These are phyloP conservation scores for Gossypium trilobum DNA, from an alignment of 441 rosid species.

Conservation along the genomic window DNA sequence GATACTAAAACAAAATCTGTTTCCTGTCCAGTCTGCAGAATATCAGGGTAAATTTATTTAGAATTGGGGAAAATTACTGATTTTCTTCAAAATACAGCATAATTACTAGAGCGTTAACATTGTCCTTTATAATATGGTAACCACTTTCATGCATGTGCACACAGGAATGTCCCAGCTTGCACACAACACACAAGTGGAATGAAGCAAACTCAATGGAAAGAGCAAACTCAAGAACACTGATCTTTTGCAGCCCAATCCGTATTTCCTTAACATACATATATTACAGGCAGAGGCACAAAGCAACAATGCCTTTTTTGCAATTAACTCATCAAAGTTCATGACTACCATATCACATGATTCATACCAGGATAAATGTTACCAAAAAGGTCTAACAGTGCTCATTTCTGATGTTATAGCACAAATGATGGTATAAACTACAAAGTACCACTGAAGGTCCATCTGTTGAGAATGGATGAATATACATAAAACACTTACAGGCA, in stretches of 20 bases:
- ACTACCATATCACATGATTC: not conserved
- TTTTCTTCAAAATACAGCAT: not conserved
- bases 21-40: constrained; percentile 88
- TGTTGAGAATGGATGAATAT: not conserved
- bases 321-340: not conserved
- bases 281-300: not conserved
- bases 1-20: constrained; percentile 84
- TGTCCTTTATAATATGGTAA: not conserved
- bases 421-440: not conserved
- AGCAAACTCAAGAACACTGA: not conserved
- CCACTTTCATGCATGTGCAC: not conserved
- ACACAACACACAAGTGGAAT: not conserved
- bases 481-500: constrained; percentile 54
- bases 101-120: not conserved
- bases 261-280: not conserved
- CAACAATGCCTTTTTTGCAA: not conserved
- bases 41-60: not conserved
- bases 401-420: not conserved
- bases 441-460: not conserved
- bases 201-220: not conserved
- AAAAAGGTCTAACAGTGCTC: not conserved
- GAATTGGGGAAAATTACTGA: not conserved
- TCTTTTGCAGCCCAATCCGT: not conserved
- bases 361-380: not conserved
- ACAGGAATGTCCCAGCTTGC: not conserved